Percentiles rank a stretch among this genome's conserved stretches.
Evolutionary conservation across 495 filamentous ascomycete species (phyloP).

Genomic region (Hypoxylon fragiforme): DNA sequence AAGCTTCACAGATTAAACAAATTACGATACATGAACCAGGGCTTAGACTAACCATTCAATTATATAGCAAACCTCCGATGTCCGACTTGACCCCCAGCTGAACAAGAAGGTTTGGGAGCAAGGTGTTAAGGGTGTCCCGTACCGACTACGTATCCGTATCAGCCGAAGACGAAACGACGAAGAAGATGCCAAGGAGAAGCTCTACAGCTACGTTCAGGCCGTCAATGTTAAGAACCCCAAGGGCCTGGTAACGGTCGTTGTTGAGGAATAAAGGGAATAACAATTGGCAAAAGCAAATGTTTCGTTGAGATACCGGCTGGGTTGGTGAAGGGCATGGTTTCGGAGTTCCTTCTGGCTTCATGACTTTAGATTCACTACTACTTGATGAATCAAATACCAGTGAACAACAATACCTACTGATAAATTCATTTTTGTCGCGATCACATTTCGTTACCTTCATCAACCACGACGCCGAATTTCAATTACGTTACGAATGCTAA

Average conservation of each 20-base stretch:
- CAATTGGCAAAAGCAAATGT: slow-evolving; percentile 38
- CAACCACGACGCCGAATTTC: not conserved
- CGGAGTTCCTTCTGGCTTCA: slow-evolving; percentile 50
- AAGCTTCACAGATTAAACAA: not conserved
- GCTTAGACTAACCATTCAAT: slow-evolving; percentile 27
- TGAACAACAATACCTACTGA: slow-evolving; percentile 29
- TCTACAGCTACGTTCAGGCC: slow-evolving; percentile 98
- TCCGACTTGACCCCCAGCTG: slow-evolving; percentile 94
- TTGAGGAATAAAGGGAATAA: slow-evolving; percentile 55
- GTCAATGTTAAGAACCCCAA: slow-evolving; percentile 99
- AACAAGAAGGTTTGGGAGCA: slow-evolving; percentile 99
- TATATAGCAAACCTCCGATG: slow-evolving; percentile 87
- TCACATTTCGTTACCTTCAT: not conserved
- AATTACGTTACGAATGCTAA: not conserved
- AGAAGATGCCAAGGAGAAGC: slow-evolving; percentile 96
- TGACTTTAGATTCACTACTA: slow-evolving; percentile 54
- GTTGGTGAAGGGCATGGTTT: slow-evolving; percentile 55
- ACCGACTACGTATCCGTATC: slow-evolving; percentile 95
- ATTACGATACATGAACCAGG: not conserved
- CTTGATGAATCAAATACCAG: slow-evolving; percentile 54
- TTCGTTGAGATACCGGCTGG: slow-evolving; percentile 43
- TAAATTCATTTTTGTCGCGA: not conserved
- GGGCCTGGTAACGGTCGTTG: slow-evolving; percentile 86
- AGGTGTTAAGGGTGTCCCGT: slow-evolving; percentile 97
- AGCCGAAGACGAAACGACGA: slow-evolving; percentile 99